These are phyloP conservation scores for Metschnikowia chrysomelidarum DNA, from an alignment of 805 yeast genomes.

Conservation along the genomic window DNA sequence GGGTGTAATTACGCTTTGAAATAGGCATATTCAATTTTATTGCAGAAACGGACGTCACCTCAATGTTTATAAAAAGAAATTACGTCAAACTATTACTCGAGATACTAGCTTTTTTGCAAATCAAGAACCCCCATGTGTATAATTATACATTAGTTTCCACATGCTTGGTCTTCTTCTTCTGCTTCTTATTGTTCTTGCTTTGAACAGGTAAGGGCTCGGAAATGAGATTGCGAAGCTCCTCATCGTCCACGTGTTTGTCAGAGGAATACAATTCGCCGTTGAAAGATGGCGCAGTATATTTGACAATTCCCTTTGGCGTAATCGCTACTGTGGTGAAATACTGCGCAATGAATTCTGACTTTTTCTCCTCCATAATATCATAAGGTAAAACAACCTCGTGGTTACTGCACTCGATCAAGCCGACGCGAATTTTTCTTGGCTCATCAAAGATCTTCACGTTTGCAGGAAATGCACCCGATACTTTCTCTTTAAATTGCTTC, in stretches of 20 bases:
- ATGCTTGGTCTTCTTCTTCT: conserved; percentile 1
- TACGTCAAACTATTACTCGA: no score
- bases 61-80: no score
- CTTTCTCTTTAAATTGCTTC: conserved; percentile 65
- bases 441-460: conserved; percentile 64
- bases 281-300: conserved; percentile 57
- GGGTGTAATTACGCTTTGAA: no score
- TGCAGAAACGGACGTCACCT: no score
- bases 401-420: conserved; percentile 67
- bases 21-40: no score
- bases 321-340: conserved; percentile 72
- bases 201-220: conserved; percentile 16
- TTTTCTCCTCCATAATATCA: conserved; percentile 66
- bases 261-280: conserved; percentile 48
- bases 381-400: conserved; percentile 67
- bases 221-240: conserved; percentile 32
- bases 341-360: conserved; percentile 66
- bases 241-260: conserved; percentile 55
- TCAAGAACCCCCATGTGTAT: no score
- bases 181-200: conserved; percentile 16
- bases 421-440: conserved; percentile 70
- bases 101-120: no score
- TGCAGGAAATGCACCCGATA: conserved; percentile 63
- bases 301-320: conserved; percentile 69
- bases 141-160: no score